Evolutionary conservation across 148 eudicot genomes (phyloP).

Genomic region (Pouteria glomerata): DNA sequence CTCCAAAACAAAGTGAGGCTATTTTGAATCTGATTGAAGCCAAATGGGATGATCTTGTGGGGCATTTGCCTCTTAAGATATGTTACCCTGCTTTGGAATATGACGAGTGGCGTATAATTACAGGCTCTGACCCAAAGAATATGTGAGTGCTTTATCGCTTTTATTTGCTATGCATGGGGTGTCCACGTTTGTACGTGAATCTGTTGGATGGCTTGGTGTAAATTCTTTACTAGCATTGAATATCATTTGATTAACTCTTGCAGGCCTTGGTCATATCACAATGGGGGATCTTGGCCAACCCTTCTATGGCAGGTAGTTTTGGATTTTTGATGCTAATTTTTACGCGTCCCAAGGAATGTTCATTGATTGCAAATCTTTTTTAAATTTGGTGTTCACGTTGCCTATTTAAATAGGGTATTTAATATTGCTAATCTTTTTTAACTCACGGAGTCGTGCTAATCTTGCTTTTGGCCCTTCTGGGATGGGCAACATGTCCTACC

Average conservation of each 20-base stretch:
- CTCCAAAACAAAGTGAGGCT: slow-evolving; percentile 77
- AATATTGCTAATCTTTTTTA: not conserved
- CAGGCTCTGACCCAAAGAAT: slow-evolving; percentile 91
- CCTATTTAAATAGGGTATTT: no score
- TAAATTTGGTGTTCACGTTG: no score
- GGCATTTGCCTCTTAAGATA: slow-evolving; percentile 82
- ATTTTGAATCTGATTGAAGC: slow-evolving; percentile 65
- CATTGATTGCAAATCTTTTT: not conserved
- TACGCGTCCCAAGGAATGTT: not conserved
- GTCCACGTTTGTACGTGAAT: not conserved
- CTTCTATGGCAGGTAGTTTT: slow-evolving; percentile 80
- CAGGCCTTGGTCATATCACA: slow-evolving; percentile 96
- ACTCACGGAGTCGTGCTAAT: not conserved
- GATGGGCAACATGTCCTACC: not conserved
- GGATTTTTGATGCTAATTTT: not conserved
- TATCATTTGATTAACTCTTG: slow-evolving; percentile 3
- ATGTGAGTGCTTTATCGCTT: slow-evolving; percentile 48
- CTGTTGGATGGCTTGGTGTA: not conserved
- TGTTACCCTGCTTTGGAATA: slow-evolving; percentile 75
- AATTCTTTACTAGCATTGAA: not conserved
- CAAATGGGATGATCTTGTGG: slow-evolving; percentile 85
- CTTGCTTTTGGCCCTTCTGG: no score
- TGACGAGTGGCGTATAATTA: slow-evolving; percentile 86
- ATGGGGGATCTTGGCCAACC: slow-evolving; percentile 95
- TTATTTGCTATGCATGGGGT: not conserved